A percentile compares a stretch with the other conserved stretches of the same genome.
Conservation (phyloP, 257 asterid species). For the Nicotiana tabacum region DNA sequence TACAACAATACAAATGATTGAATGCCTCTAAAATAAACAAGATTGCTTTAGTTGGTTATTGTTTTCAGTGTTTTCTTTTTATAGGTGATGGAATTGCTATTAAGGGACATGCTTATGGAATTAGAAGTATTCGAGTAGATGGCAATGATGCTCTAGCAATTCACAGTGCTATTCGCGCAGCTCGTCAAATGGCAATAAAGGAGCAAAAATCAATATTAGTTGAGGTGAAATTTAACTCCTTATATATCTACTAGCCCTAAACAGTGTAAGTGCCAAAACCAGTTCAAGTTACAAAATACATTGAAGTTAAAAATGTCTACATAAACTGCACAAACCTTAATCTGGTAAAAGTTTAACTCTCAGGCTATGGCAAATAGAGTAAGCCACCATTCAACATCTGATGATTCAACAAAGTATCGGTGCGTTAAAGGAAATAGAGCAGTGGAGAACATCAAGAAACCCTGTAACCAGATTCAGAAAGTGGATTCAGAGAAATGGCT, state of each 20-base stretch:
- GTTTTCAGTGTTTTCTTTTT: neutral
- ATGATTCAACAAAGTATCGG: constrained; percentile 91
- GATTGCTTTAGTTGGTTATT: neutral
- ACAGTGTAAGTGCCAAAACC: neutral
- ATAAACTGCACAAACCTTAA: no score
- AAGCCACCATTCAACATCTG: constrained; percentile 90
- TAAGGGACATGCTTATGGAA: constrained; percentile 77
- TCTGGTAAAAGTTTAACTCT: neutral
- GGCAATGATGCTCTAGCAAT: constrained; percentile 89
- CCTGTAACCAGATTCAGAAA: constrained; percentile 65
- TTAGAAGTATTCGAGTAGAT: constrained; percentile 72
- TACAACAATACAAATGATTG: neutral
- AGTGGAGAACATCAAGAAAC: constrained; percentile 54
- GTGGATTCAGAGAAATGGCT: constrained; percentile 63
- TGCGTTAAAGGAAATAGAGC: constrained; percentile 54
- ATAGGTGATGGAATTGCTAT: constrained; percentile 85
- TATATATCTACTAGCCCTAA: no score
- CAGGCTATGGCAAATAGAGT: constrained; percentile 82
- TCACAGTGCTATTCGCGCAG: constrained; percentile 47
- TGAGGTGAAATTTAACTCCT: constrained; percentile 45
- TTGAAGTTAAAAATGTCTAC: neutral
- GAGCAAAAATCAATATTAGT: constrained; percentile 71
- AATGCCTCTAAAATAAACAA: neutral
- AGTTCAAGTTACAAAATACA: neutral
- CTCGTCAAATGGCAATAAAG: constrained; percentile 65